Conservation (phyloP, 2,329 filamentous ascomycete genomes). For the Aspergillus oerlinghausenensis region DNA sequence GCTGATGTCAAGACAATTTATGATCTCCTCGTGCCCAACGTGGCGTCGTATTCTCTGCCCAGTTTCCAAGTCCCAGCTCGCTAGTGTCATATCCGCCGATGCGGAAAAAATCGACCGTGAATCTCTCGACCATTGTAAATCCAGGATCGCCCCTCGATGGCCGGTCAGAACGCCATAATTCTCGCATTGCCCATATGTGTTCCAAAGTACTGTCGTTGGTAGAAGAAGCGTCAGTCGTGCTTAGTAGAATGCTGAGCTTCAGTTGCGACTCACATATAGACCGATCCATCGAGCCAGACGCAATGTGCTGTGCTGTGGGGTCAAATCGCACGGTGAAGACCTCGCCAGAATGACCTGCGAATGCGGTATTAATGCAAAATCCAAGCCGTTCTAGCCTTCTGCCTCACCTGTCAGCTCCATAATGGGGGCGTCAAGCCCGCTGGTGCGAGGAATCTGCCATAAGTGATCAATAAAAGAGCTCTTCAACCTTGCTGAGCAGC, state of each 20-base stretch:
- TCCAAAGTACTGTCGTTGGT: slow-evolving; percentile 72
- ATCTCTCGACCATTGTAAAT: slow-evolving; percentile 95
- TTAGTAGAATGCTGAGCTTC: not conserved
- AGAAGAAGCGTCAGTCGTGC: not conserved
- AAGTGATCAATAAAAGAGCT: slow-evolving; percentile 11
- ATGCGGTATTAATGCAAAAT: slow-evolving; percentile 1
- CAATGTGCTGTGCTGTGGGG: slow-evolving; percentile 79
- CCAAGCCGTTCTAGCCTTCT: not conserved
- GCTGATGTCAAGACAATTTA: slow-evolving; percentile 86
- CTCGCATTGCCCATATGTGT: slow-evolving; percentile 85
- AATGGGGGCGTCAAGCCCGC: slow-evolving; percentile 78
- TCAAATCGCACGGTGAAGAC: slow-evolving; percentile 90
- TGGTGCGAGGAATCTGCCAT: slow-evolving; percentile 68
- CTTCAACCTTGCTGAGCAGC: not conserved
- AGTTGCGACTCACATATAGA: slow-evolving; percentile 64
- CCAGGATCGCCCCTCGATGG: slow-evolving; percentile 85
- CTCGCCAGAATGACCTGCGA: slow-evolving; percentile 66
- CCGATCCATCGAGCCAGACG: slow-evolving; percentile 92
- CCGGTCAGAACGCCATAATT: slow-evolving; percentile 88
- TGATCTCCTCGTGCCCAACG: slow-evolving; percentile 88
- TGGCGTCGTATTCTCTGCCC: slow-evolving; percentile 90
- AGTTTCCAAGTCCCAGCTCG: slow-evolving; percentile 91
- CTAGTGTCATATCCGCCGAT: slow-evolving; percentile 87
- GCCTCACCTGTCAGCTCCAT: slow-evolving; percentile 78
- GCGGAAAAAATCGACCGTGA: slow-evolving; percentile 86